phyloP scores from a whole-genome alignment of 2,329 filamentous ascomycete species.

The Didymella exigua region DNA sequence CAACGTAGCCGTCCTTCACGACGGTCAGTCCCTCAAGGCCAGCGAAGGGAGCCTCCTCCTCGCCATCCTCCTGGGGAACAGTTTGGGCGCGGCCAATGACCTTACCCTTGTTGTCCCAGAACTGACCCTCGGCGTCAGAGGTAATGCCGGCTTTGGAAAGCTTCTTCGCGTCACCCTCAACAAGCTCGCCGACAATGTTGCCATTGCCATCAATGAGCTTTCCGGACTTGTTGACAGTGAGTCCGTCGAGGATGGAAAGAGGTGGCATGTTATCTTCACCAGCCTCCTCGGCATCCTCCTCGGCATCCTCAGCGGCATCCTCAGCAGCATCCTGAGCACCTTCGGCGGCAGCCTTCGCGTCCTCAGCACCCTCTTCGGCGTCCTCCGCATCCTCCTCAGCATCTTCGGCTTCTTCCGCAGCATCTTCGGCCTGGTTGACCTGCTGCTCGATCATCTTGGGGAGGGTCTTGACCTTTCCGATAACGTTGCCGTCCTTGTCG shows the following conservation, averaged over 20 bases:
- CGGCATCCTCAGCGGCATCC: slow-evolving; percentile 40
- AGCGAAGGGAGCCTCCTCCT: slow-evolving; percentile 57
- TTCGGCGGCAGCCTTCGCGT: slow-evolving; percentile 38
- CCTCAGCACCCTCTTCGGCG: slow-evolving; percentile 38
- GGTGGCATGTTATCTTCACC: slow-evolving; percentile 50
- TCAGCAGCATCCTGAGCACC: slow-evolving; percentile 43
- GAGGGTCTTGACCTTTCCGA: slow-evolving; percentile 64
- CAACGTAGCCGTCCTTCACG: slow-evolving; percentile 56
- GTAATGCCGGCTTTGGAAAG: slow-evolving; percentile 56
- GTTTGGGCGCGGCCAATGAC: slow-evolving; percentile 59
- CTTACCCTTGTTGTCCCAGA: slow-evolving; percentile 61
- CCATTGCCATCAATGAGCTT: slow-evolving; percentile 57
- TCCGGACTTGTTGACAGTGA: slow-evolving; percentile 57
- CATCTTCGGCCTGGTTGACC: slow-evolving; percentile 40
- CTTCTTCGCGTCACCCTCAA: slow-evolving; percentile 60
- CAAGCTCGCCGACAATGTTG: slow-evolving; percentile 55
- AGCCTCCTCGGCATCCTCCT: slow-evolving; percentile 37
- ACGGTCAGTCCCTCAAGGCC: slow-evolving; percentile 58
- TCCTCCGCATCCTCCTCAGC: slow-evolving; percentile 41
- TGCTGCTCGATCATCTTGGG: slow-evolving; percentile 51
- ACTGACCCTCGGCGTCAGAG: slow-evolving; percentile 55
- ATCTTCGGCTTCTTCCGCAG: slow-evolving; percentile 38
- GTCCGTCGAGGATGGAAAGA: slow-evolving; percentile 57
- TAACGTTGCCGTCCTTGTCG: slow-evolving; percentile 67
- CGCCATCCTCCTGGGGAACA: slow-evolving; percentile 52